Base-by-base conservation (phyloP, 352 stramenopile species). In the Phytophthora constricta region DNA sequence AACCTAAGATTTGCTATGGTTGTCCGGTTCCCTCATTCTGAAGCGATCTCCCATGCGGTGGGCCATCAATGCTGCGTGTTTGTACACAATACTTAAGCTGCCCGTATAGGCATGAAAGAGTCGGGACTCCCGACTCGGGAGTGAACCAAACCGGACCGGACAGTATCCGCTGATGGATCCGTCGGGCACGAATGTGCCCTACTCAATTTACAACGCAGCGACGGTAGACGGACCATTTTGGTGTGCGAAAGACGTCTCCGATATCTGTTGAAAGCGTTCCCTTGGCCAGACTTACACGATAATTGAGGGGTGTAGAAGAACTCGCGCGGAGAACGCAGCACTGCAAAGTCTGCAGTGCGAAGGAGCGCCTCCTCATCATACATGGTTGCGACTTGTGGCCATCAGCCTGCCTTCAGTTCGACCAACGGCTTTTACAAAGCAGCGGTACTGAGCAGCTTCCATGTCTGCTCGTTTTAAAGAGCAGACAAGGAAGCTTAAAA, bases 201-300 rank as follows among this genome's bases (percentile, higher is more conserved):
- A n/a, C n/a, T n/a, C n/a, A n/a, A n/a, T 45, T 23, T 23, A 47
- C 41, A 47, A 47, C n/a, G 41, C 16, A 23, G 17, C 41, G 41
- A 47, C 41, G 19, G 16, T 47, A 47, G 41, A 47, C 41, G 41
- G 41, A 47, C 41, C 41, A 47, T 47, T 47, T 23, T 9, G 41
- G 41, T 47, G 41, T 23, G 22, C 41, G 41, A 23, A 3, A 20
- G 9, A 47, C 41, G n/a, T 47, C 14, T 20, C 13, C n/a, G 17
- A 47, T 10, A 20, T 37, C n/a, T 37, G 31, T 37, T 37, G 31
- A 7, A 37, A 37, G n/a, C n/a, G n/a, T n/a, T n/a, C n/a, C n/a
- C n/a, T n/a, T n/a, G n/a, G n/a, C n/a, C n/a, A n/a, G n/a, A n/a
- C n/a, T n/a, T n/a, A n/a, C n/a, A n/a, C n/a, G n/a, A n/a, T n/a